A percentile compares a stretch with the other conserved stretches of the same genome.
These are phyloP conservation scores for Hypoxylon rickii DNA, from an alignment of 495 filamentous ascomycete genomes.

Conservation along the genomic window DNA sequence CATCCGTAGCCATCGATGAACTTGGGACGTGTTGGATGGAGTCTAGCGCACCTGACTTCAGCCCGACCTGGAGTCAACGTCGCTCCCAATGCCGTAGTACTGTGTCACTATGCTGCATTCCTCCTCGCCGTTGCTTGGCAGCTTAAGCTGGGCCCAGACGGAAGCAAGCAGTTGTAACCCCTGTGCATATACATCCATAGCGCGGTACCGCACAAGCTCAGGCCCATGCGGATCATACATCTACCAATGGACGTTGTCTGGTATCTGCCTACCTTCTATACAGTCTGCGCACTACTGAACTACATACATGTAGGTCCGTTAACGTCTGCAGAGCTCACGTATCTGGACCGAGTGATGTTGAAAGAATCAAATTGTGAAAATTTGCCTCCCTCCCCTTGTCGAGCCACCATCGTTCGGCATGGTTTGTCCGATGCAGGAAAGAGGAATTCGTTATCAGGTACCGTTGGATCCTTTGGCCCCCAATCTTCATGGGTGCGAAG, in stretches of 20 bases:
- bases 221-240: no score
- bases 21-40: not conserved
- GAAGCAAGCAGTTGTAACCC: slow-evolving; percentile 14
- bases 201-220: not conserved
- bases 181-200: slow-evolving; percentile 3
- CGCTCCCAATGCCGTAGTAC: no score
- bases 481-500: slow-evolving; percentile 27
- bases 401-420: slow-evolving; percentile 25
- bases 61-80: slow-evolving; percentile 8
- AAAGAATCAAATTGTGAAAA: slow-evolving; percentile 4
- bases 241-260: no score
- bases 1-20: slow-evolving; percentile 10
- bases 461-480: slow-evolving; percentile 33
- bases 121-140: slow-evolving; percentile 14
- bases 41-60: no score
- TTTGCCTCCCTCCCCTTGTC: slow-evolving; percentile 10
- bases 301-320: no score
- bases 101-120: slow-evolving; percentile 7
- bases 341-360: no score
- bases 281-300: no score
- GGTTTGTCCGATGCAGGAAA: not conserved
- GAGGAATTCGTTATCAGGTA: slow-evolving; percentile 15
- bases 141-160: slow-evolving; percentile 13
- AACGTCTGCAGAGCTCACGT: no score
- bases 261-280: no score